Evolutionary conservation across 2,329 filamentous ascomycete species (phyloP), one percentile per base, ranked within the genome.

Genomic region (Sporothrix mexicana): DNA sequence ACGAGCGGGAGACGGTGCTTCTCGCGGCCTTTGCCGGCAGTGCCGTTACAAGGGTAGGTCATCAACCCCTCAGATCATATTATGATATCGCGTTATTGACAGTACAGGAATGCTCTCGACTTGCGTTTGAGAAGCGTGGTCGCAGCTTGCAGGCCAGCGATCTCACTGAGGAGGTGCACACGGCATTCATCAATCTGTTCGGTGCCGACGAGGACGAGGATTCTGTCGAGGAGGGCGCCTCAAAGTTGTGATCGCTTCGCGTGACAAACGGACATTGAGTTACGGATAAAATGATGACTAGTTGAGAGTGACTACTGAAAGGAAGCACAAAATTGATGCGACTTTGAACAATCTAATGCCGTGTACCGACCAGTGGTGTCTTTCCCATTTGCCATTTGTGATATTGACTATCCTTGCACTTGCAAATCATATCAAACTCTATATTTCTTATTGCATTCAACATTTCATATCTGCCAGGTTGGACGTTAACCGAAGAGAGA

Each of bases 141-240:
- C 88, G 96, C 76, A 94, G 93, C 79, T 83, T 99, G 79, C 96
- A 98, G 84, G 96, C 96, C 0, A 94, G 93, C 77, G 96, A 98
- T 82, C 83, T 99, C 79, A 98, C 95, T 0, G 94, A 96, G 20
- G 92, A 97, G 82, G 92, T 99, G 10, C 92, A 97, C 78, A 85
- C 85, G 47, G 92, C 94, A 0, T 98, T 98, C 81, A 81, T 92
- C 78, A 90, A 90, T 74, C 81, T 97, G 20, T 92, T 98, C 79
- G 95, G 94, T 0, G 93, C 95, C 76, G 86, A 87, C 3, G 88
- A 87, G 7, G n/a, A 64, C 12, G 61, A 64, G n/a, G 51, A 47
- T 7, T 82, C 82, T 6, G 76, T 81, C 15, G 71, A 25, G 8
- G 73, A 67, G 77, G 64, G 77, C 4, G 77, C 75, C 1, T 78